Evolutionary conservation across 768 basidiomycete species (phyloP), one percentile per base, ranked within the genome.

Genomic region (Boletus vermiculosoides): DNA sequence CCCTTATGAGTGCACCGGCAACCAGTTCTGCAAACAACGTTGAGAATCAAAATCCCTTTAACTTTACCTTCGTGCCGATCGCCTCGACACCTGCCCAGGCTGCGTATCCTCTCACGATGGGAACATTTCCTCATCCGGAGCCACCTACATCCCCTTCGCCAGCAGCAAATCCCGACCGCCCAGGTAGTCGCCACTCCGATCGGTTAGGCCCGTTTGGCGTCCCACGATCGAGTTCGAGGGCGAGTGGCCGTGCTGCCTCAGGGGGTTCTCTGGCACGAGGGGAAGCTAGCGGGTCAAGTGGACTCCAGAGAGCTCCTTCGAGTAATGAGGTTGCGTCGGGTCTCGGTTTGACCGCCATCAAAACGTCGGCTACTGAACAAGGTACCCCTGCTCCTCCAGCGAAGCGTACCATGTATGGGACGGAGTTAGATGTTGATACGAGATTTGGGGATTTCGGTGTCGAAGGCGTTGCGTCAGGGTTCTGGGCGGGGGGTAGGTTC

Each of bases 361-460:
- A 73, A 53, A 73, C 70, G 1, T 66, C 73, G 6, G 72, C 71
- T 28, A 75, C 76, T 13, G 80, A 80, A 45, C 61, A 63, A 50
- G 70, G 66, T 18, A 76, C 75, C 18, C 79, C 79, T 16, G 76
- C 69, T 16, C 77, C 77, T 25, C 76, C 78, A 5, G 77, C 80
- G 61, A 83, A 81, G 66, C 81, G 84, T 57, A 92, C 90, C 6
- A 88, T 92, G 85, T 92, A 90, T 69, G 90, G 90, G 9, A 92
- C 90, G 0, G 90, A 92, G 71, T 73, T 90, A 42, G 89, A 90
- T n/a, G 76, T 76, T 33, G 89, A 92, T 66, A 86, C 86, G n/a
- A 82, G 90, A 50, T 92, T 92, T 66, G 90, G 90, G 6, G 90
- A 92, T 72, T 92, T 91, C 67, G 90, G 90, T 39, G 77, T 89